phyloP scores from a whole-genome alignment of 2,329 filamentous ascomycete species.

The Monilinia fructicola region DNA sequence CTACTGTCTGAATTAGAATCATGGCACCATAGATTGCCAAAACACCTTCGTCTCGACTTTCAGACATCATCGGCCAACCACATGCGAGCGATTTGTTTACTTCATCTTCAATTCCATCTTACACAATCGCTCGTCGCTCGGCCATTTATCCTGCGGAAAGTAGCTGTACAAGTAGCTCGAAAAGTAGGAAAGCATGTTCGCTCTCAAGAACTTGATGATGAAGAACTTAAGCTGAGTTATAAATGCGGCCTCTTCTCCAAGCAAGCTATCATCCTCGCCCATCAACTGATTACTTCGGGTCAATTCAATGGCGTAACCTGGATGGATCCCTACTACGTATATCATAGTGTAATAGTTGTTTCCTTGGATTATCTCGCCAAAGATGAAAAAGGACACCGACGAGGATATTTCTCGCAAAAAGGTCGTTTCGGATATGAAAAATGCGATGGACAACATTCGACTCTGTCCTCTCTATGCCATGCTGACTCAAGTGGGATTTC shows the following conservation, averaged over 20 bases:
- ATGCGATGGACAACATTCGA: constrained; percentile 32
- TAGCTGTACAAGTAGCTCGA: constrained; percentile 35
- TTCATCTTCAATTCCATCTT: constrained; percentile 39
- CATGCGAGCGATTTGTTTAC: constrained; percentile 34
- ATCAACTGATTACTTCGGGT: constrained; percentile 32
- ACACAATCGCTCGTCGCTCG: constrained; percentile 36
- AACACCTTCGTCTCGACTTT: constrained; percentile 31
- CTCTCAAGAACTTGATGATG: constrained; percentile 34
- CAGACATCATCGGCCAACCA: constrained; percentile 30
- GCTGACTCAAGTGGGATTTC: constrained; percentile 36
- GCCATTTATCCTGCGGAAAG: constrained; percentile 38
- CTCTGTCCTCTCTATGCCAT: constrained; percentile 38
- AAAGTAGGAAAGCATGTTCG: constrained; percentile 35
- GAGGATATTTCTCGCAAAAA: constrained; percentile 35
- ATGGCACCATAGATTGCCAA: constrained; percentile 36
- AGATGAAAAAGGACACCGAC: constrained; percentile 35
- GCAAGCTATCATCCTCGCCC: constrained; percentile 31
- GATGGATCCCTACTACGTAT: constrained; percentile 39
- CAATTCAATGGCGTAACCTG: constrained; percentile 38
- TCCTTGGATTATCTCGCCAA: constrained; percentile 38
- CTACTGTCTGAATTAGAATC: constrained; percentile 34
- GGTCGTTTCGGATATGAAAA: constrained; percentile 36
- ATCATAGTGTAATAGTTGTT: constrained; percentile 38
- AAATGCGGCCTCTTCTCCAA: constrained; percentile 35
- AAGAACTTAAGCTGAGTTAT: constrained; percentile 34